Evolutionary conservation across 2,329 filamentous ascomycete genomes (phyloP).

Genomic region (Trichoderma polysporum): DNA sequence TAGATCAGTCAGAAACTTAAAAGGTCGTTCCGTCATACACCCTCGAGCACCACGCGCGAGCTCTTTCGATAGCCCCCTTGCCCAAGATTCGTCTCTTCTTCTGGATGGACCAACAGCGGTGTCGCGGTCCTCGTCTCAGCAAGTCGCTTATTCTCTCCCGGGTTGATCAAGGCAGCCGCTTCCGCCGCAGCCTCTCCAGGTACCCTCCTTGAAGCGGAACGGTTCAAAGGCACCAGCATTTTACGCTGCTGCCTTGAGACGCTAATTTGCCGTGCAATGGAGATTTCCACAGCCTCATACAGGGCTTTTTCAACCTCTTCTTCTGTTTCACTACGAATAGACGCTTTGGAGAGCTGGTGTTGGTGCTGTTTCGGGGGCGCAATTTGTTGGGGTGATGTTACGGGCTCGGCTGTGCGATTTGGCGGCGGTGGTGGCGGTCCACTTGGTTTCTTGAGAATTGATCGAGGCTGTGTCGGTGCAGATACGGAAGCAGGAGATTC

Average conservation of each 20-base stretch:
- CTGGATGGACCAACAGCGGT: constrained; percentile 46
- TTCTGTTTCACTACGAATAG: constrained; percentile 3
- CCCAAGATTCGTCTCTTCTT: constrained; percentile 32
- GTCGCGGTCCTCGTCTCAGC: constrained; percentile 43
- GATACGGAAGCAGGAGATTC: neutral
- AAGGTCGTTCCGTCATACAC: constrained; percentile 26
- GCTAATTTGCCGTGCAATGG: constrained; percentile 67
- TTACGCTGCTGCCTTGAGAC: constrained; percentile 61
- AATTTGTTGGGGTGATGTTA: neutral
- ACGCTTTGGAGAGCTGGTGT: neutral
- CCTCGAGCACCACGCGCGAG: constrained; percentile 54
- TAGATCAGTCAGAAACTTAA: constrained; percentile 10
- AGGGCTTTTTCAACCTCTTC: constrained; percentile 35
- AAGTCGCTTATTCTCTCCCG: constrained; percentile 30
- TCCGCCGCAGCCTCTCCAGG: neutral
- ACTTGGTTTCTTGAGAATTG: constrained; percentile 14
- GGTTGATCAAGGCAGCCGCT: neutral
- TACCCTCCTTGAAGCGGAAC: constrained; percentile 28
- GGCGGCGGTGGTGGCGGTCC: neutral
- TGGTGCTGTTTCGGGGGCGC: constrained; percentile 2
- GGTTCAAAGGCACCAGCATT: constrained; percentile 55
- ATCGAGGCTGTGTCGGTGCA: constrained; percentile 1
- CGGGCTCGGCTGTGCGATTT: neutral
- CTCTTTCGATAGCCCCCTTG: constrained; percentile 49
- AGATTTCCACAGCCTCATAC: constrained; percentile 58